A percentile compares a stretch with the other conserved stretches of the same genome.
Conservation (phyloP, 495 filamentous ascomycete genomes). For the Trichoderma gamsii region DNA sequence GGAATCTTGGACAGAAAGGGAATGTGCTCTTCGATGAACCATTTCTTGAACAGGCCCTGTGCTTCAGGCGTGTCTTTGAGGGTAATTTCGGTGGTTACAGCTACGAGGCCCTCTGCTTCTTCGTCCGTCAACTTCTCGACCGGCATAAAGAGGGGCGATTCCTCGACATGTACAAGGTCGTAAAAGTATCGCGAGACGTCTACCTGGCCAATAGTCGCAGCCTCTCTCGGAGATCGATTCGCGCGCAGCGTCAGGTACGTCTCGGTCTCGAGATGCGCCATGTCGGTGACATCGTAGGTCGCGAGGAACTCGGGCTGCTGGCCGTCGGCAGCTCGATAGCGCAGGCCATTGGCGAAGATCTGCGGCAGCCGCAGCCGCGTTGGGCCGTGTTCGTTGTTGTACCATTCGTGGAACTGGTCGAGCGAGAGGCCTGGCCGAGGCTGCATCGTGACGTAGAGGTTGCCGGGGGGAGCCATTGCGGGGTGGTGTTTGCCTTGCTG, state of each 20-base stretch:
- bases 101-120: constrained; percentile 53
- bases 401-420: constrained; percentile 81
- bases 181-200: constrained; percentile 63
- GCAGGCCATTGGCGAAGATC: constrained; percentile 68
- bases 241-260: constrained; percentile 63
- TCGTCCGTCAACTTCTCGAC: constrained; percentile 54
- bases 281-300: constrained; percentile 71
- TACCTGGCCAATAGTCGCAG: constrained; percentile 68
- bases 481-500: background rate
- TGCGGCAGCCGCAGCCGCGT: constrained; percentile 61
- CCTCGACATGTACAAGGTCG: constrained; percentile 52
- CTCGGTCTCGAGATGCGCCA: constrained; percentile 57
- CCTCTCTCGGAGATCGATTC: constrained; percentile 66
- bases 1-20: constrained; percentile 63
- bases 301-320: constrained; percentile 64
- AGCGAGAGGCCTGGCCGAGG: constrained; percentile 55
- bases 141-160: constrained; percentile 46
- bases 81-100: constrained; percentile 55
- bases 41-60: constrained; percentile 53
- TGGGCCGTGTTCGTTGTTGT: constrained; percentile 83
- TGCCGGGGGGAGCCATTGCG: constrained; percentile 38
- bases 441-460: constrained; percentile 77
- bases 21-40: constrained; percentile 70
- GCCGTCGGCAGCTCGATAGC: constrained; percentile 63
- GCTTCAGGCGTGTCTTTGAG: constrained; percentile 47